A percentile compares a stretch with the other conserved stretches of the same genome.
Conservation (phyloP, 2,329 filamentous ascomycete genomes). For the Pseudogymnoascus sp. region DNA sequence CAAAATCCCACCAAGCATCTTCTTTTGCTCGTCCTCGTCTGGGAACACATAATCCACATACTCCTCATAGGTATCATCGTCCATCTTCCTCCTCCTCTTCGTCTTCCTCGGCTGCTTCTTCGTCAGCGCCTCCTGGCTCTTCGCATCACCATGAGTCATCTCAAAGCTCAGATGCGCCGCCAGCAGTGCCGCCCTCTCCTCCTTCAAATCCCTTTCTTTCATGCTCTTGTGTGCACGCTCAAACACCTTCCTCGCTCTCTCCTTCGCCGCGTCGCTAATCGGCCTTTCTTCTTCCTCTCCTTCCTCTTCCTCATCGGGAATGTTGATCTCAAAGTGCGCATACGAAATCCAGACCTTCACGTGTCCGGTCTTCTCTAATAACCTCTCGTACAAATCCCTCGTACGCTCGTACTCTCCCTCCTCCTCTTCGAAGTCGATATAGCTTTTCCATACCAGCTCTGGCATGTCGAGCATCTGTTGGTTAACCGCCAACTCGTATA, state of each 20-base stretch:
- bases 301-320: slow-evolving; percentile 61
- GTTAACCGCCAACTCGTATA: slow-evolving; percentile 82
- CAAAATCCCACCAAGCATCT: neutral
- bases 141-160: slow-evolving; percentile 66
- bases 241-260: slow-evolving; percentile 74
- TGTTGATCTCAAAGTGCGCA: slow-evolving; percentile 95
- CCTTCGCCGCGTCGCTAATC: slow-evolving; percentile 77
- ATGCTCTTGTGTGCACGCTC: slow-evolving; percentile 76
- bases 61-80: slow-evolving; percentile 92
- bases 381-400: slow-evolving; percentile 75
- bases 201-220: slow-evolving; percentile 84
- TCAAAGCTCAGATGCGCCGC: slow-evolving; percentile 93
- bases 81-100: slow-evolving; percentile 85
- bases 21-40: slow-evolving; percentile 57
- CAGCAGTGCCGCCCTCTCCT: slow-evolving; percentile 85
- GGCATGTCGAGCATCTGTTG: slow-evolving; percentile 91
- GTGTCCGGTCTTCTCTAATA: slow-evolving; percentile 91
- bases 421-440: slow-evolving; percentile 97
- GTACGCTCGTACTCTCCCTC: slow-evolving; percentile 84
- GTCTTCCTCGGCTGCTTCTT: slow-evolving; percentile 89
- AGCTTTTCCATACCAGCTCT: slow-evolving; percentile 93
- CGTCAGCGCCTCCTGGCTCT: slow-evolving; percentile 75
- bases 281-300: slow-evolving; percentile 51
- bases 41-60: slow-evolving; percentile 97
- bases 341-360: slow-evolving; percentile 99